These are phyloP conservation scores for Suillus bovinus DNA, from an alignment of 768 basidiomycete genomes.

Conservation along the genomic window DNA sequence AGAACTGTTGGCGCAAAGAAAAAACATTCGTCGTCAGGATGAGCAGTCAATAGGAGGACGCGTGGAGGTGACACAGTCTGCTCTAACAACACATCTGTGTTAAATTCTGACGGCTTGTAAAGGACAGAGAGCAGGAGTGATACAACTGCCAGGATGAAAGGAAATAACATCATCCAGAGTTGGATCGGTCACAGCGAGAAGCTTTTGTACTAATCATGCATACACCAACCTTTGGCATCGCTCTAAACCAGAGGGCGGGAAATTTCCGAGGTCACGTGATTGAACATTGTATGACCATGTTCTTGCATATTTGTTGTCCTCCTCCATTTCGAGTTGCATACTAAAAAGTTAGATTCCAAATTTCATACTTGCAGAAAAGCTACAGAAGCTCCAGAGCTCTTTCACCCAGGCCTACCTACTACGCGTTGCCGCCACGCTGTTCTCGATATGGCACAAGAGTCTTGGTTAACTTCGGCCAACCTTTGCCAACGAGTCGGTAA, in stretches of 20 bases:
- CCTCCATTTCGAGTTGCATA: too few relatives aligned
- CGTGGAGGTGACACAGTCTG: slow-evolving; percentile 15
- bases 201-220: background rate
- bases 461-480: background rate
- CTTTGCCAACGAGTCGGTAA: background rate
- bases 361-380: background rate
- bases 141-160: slow-evolving; percentile 18
- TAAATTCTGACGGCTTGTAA: slow-evolving; percentile 27
- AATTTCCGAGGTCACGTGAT: too few relatives aligned
- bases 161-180: slow-evolving; percentile 14
- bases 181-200: background rate
- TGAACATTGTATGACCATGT: too few relatives aligned
- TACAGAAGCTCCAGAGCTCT: background rate
- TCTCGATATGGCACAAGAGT: background rate
- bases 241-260: too few relatives aligned
- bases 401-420: background rate
- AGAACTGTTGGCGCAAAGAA: slow-evolving; percentile 90
- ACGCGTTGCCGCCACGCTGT: background rate
- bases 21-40: slow-evolving; percentile 93
- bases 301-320: too few relatives aligned
- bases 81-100: slow-evolving; percentile 21
- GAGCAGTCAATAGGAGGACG: slow-evolving; percentile 80
- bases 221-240: too few relatives aligned
- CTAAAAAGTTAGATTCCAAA: too few relatives aligned
- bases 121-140: slow-evolving; percentile 23